Evolutionary conservation across 768 basidiomycete genomes (phyloP), one percentile per base, ranked within the genome.

Genomic region (Sarcodon aspratus): DNA sequence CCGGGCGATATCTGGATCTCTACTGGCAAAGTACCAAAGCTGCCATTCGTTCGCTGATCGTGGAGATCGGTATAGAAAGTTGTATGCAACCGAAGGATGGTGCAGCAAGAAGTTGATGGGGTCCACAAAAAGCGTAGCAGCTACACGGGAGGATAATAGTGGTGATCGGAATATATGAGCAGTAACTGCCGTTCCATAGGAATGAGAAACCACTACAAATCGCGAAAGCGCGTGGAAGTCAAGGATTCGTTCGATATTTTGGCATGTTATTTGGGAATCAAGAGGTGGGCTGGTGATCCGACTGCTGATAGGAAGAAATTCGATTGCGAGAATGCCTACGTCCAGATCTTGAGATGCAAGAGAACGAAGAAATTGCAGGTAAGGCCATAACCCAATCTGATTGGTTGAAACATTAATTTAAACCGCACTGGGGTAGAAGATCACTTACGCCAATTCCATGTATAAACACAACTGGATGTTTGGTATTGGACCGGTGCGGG

Each of bases 31-130:
- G 55, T 78, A 85, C 77, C 79, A 82, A 46, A 84, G 54, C 61
- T 79, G 68, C 78, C 79, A 81, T 54, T 84, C 76, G 56, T 75
- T 75, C 48, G 75, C 74, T 48, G 57, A 45, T n/a, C 55, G 53
- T 45, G 82, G 69, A 7, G 52, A 42, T 17, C 82, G 75, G 62
- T 84, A 82, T 36, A 85, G 66, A 50, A 85, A 84, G 59, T 82
- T 82, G 59, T 71, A 73, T 15, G 79, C 78, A 40, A 82, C 73
- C n/a, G 71, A 55, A 3, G 82, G 77, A 37, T 76, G 69, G 61
- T 82, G 79, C 7, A 84, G 67, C 3, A 84, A 63, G 52, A 85
- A 70, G 0, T 80, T 78, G 35, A 83, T 78, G 3, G 81, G 82
- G 61, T 84, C 82, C 42, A 82, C 64, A 43, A 85, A 66, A 27